These are phyloP conservation scores for Chlamydomonas incerta DNA, from an alignment of 139 green algal species.

Conservation along the genomic window DNA sequence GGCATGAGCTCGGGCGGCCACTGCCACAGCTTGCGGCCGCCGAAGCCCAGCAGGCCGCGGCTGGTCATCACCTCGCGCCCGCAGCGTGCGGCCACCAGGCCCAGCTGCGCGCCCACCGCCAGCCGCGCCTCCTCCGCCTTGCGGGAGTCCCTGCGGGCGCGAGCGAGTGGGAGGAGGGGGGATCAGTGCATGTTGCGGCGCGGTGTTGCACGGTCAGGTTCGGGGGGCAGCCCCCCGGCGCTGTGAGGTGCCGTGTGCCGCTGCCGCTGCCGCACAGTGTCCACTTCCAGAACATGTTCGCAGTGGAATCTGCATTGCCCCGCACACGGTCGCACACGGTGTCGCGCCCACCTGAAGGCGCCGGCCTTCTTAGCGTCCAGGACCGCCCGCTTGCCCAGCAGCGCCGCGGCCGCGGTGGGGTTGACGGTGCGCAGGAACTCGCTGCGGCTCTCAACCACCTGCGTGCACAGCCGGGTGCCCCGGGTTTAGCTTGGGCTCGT, in stretches of 20 bases:
- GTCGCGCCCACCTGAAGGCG: conserved; percentile 36
- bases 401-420: conserved; percentile 32
- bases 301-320: no score
- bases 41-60: conserved; percentile 23
- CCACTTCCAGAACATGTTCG: no score
- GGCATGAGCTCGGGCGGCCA: conserved; percentile 42
- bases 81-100: conserved; percentile 24
- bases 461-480: no score
- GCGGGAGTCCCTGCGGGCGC: conserved; percentile 11
- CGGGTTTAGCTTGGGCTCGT: no score
- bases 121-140: conserved; percentile 15
- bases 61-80: conserved; percentile 18
- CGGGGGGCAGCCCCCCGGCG: no score
- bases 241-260: no score
- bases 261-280: no score
- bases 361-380: conserved; percentile 35
- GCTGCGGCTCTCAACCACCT: conserved; percentile 31
- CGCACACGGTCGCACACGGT: no score
- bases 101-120: conserved; percentile 15
- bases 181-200: no score
- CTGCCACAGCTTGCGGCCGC: conserved; percentile 8
- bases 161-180: no score
- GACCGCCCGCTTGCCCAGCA: conserved; percentile 30
- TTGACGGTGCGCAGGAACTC: conserved; percentile 37
- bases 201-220: no score